These are phyloP conservation scores for Anastatica hierochuntica DNA, from an alignment of 345 rosid genomes.

Conservation along the genomic window DNA sequence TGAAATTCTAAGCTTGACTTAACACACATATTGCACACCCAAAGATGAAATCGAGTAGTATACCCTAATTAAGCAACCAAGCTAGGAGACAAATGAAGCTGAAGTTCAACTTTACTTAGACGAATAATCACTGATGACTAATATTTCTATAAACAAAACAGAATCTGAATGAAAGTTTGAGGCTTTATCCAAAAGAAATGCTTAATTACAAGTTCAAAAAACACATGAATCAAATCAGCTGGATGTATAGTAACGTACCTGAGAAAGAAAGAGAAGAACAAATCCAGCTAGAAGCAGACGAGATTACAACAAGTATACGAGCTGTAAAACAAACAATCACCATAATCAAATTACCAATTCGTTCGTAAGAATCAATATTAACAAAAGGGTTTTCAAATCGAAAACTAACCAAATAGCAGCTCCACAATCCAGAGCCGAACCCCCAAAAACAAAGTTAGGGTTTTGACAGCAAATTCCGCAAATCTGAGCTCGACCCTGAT, in stretches of 20 bases:
- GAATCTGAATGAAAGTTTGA: conserved; percentile 2
- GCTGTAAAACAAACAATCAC: too few species aligned
- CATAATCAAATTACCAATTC: too few species aligned
- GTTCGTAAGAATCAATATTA: too few species aligned
- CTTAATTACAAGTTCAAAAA: neutral
- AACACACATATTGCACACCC: neutral
- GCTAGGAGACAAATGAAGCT: neutral
- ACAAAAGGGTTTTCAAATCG: too few species aligned
- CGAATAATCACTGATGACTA: too few species aligned
- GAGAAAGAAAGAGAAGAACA: too few species aligned
- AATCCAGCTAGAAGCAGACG: too few species aligned
- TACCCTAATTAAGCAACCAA: neutral
- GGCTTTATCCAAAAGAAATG: neutral
- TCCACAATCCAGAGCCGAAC: too few species aligned
- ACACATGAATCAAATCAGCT: neutral
- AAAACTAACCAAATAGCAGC: neutral
- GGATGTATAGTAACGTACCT: too few species aligned
- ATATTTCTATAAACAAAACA: neutral
- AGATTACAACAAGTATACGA: too few species aligned
- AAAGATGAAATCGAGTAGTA: conserved; percentile 1
- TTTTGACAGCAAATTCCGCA: neutral
- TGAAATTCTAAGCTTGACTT: neutral
- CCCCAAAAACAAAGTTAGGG: neutral
- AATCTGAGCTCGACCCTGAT: neutral
- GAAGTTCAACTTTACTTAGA: too few species aligned